Percentiles rank a stretch among this genome's conserved stretches.
phyloP scores from a whole-genome alignment of 106 monocot genomes.

The Dendrobium catenatum region DNA sequence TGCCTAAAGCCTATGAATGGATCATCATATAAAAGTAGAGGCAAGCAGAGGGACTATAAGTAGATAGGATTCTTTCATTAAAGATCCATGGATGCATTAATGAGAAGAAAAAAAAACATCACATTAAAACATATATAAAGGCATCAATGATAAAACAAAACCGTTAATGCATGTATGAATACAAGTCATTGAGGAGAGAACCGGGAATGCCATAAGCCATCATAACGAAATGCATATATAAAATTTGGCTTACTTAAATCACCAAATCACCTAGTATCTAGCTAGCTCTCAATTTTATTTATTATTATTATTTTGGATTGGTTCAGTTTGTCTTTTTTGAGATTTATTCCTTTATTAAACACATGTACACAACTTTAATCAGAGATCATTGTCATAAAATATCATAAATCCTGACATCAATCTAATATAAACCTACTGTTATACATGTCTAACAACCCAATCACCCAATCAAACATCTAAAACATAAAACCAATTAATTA shows the following conservation, averaged over 20 bases:
- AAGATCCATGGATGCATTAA: too few species aligned
- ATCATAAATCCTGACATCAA: not conserved
- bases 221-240: not conserved
- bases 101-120: too few species aligned
- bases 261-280: not conserved
- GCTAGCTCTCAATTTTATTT: not conserved
- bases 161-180: not conserved
- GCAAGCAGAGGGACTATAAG: too few species aligned
- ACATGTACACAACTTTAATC: not conserved
- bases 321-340: not conserved
- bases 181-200: not conserved
- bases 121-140: too few species aligned
- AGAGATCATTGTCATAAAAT: not conserved
- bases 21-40: too few species aligned
- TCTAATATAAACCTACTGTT: not conserved
- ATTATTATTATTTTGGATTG: not conserved
- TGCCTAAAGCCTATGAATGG: too few species aligned
- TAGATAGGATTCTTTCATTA: too few species aligned
- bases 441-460: not conserved
- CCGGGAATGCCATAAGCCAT: not conserved
- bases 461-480: not conserved
- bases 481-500: not conserved
- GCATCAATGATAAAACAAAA: too few species aligned
- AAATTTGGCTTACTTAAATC: not conserved
- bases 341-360: not conserved